These are phyloP conservation scores for Strobilomyces echinocephalus DNA, from an alignment of 768 basidiomycete species.

Conservation along the genomic window DNA sequence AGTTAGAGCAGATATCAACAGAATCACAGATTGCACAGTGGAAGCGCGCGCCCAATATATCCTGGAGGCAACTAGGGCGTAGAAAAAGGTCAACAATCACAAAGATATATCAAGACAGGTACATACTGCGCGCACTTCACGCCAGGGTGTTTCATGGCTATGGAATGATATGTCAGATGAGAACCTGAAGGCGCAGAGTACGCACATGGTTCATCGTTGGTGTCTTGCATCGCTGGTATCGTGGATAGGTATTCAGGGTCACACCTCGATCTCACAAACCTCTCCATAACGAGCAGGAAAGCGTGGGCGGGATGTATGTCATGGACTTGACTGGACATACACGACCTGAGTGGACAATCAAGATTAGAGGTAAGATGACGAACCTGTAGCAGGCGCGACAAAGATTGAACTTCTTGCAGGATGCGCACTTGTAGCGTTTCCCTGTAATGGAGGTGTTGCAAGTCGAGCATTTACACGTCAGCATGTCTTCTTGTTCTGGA, in stretches of 20 bases:
- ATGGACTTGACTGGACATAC: slow-evolving; percentile 66
- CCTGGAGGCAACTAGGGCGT: slow-evolving; percentile 66
- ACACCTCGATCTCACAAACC: slow-evolving; percentile 37
- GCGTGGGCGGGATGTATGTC: slow-evolving; percentile 88
- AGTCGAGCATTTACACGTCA: slow-evolving; percentile 70
- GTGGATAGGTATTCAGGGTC: slow-evolving; percentile 34
- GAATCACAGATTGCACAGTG: slow-evolving; percentile 87
- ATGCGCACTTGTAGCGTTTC: slow-evolving; percentile 80
- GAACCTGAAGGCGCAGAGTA: background rate
- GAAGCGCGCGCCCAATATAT: slow-evolving; percentile 89
- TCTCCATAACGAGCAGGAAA: slow-evolving; percentile 78
- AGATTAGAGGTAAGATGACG: slow-evolving; percentile 7
- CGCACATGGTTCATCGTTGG: slow-evolving; percentile 60
- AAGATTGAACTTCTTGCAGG: slow-evolving; percentile 73
- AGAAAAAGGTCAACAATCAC: background rate
- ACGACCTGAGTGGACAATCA: background rate
- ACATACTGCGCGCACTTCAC: slow-evolving; percentile 86
- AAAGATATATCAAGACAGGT: background rate
- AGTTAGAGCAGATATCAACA: slow-evolving; percentile 82
- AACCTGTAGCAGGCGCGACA: slow-evolving; percentile 84
- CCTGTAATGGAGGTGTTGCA: slow-evolving; percentile 58
- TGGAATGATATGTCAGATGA: slow-evolving; percentile 3
- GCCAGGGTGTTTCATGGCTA: slow-evolving; percentile 73
- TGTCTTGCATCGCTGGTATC: slow-evolving; percentile 32
- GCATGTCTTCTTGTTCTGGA: slow-evolving; percentile 69